Evolutionary conservation across 164 flowering plant species (phyloP).

Genomic region (Vitis amurensis): DNA sequence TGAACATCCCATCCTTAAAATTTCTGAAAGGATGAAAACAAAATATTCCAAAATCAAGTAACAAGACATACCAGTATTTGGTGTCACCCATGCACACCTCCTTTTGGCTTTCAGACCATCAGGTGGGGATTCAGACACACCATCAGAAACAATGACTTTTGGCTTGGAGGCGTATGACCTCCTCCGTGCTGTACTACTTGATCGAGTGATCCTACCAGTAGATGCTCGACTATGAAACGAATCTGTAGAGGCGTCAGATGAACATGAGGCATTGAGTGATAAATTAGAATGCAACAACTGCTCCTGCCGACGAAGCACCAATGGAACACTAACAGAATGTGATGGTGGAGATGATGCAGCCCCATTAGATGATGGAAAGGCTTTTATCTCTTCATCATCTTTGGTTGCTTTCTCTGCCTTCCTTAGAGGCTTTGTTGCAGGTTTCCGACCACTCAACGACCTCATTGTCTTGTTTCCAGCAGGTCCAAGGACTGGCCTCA

Average conservation of each 20-base stretch:
- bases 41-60: slow-evolving; percentile 3
- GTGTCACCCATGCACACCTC: slow-evolving; percentile 61
- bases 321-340: slow-evolving; percentile 30
- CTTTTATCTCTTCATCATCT: slow-evolving; percentile 33
- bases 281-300: slow-evolving; percentile 42
- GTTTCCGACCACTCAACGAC: slow-evolving; percentile 35
- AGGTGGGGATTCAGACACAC: slow-evolving; percentile 26
- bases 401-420: slow-evolving; percentile 39
- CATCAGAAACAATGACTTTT: slow-evolving; percentile 38
- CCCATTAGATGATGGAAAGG: slow-evolving; percentile 16
- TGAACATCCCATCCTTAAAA: too few relatives aligned
- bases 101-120: slow-evolving; percentile 30
- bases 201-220: slow-evolving; percentile 47
- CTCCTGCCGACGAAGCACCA: slow-evolving; percentile 45
- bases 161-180: slow-evolving; percentile 36
- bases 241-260: slow-evolving; percentile 62
- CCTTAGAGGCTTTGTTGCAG: slow-evolving; percentile 41
- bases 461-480: slow-evolving; percentile 54
- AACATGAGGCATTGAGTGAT: slow-evolving; percentile 56
- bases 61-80: slow-evolving; percentile 40
- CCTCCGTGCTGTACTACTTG: slow-evolving; percentile 38
- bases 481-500: slow-evolving; percentile 54
- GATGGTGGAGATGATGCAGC: slow-evolving; percentile 27
- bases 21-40: neutral
- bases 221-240: slow-evolving; percentile 57